Conservation (phyloP, 2,329 filamentous ascomycete species). For the Colletotrichum tanaceti region DNA sequence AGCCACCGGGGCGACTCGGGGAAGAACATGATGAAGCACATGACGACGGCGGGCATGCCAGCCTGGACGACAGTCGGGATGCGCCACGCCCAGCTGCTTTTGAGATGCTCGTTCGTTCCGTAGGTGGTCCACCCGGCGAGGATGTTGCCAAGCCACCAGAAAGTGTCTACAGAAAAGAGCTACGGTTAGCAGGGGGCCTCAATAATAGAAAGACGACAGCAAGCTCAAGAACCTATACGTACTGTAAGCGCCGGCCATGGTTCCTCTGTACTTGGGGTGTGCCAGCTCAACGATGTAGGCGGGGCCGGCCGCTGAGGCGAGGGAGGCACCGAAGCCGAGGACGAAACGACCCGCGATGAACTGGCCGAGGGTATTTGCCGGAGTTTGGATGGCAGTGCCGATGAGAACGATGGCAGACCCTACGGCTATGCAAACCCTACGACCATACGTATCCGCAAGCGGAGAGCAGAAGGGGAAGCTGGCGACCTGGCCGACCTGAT, state of each 20-base stretch:
- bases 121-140: constrained; percentile 53
- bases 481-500: constrained; percentile 60
- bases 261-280: constrained; percentile 70
- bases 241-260: constrained; percentile 62
- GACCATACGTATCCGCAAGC: no score
- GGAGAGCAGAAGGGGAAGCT: constrained; percentile 62
- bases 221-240: constrained; percentile 60
- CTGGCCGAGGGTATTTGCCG: constrained; percentile 56
- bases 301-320: constrained; percentile 69
- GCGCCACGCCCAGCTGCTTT: constrained; percentile 64
- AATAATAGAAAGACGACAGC: neutral
- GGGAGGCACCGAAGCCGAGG: constrained; percentile 66
- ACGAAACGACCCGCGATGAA: constrained; percentile 53
- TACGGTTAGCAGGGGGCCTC: neutral
- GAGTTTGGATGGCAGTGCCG: constrained; percentile 58
- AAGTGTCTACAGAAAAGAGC: constrained; percentile 49
- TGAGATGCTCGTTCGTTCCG: constrained; percentile 48
- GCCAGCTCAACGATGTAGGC: constrained; percentile 72
- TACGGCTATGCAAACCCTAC: no score
- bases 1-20: constrained; percentile 81
- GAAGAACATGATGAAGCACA: constrained; percentile 73
- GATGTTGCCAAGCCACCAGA: constrained; percentile 60
- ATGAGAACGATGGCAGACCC: constrained; percentile 62
- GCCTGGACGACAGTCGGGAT: constrained; percentile 67
- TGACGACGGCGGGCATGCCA: constrained; percentile 55